Conservation (phyloP, 1,284 basidiomycete species). For the Gymnopus androsaceus region DNA sequence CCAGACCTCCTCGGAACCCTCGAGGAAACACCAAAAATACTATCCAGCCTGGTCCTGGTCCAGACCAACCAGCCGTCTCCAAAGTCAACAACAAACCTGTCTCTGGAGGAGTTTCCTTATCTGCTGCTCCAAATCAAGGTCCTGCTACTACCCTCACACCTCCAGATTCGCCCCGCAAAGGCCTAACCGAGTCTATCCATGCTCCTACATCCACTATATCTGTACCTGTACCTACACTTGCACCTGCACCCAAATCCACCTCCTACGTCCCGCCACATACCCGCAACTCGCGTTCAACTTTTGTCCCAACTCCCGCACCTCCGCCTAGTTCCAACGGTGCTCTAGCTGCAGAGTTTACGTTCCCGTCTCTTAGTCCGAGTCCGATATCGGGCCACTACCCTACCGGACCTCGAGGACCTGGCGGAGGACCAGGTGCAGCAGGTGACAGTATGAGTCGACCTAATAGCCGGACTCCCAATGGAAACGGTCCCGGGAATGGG, state of each 20-base stretch:
- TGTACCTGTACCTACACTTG: background rate
- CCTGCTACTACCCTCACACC: background rate
- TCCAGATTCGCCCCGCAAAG: background rate
- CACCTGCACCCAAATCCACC: background rate
- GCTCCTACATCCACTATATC: slow-evolving; percentile 1
- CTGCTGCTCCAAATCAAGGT: background rate
- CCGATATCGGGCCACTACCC: slow-evolving; percentile 13
- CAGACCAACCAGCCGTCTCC: background rate
- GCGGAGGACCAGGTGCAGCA: background rate
- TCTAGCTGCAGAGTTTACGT: background rate
- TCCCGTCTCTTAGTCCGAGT: slow-evolving; percentile 9
- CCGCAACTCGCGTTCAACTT: background rate
- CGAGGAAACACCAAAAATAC: background rate
- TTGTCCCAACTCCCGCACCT: background rate
- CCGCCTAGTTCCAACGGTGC: background rate
- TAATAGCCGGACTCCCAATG: too few relatives aligned
- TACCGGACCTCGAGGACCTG: slow-evolving; percentile 4
- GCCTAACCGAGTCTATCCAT: slow-evolving; percentile 6
- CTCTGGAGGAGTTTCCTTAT: background rate
- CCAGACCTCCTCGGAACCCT: background rate
- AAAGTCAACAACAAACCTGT: background rate
- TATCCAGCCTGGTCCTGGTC: background rate
- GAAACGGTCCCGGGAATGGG: background rate
- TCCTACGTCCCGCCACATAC: slow-evolving; percentile 4
- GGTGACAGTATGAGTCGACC: background rate